Base-by-base conservation (phyloP, 495 filamentous ascomycete species). In the Tuber brumale region DNA sequence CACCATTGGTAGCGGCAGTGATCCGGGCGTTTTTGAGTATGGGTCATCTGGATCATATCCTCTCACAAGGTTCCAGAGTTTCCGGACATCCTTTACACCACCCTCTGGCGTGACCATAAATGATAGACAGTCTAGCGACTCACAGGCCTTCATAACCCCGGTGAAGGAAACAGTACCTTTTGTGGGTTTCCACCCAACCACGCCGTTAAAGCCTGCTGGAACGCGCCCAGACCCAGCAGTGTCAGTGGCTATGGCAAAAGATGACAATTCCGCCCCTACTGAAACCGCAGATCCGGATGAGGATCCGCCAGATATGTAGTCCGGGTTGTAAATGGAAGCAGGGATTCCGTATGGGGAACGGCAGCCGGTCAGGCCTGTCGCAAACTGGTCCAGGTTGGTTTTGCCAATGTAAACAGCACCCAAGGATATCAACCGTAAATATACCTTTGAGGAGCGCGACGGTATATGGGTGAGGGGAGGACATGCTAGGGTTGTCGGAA, bases 121-220 rank as follows among this genome's bases (percentile, higher is more conserved):
- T 4, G 89, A 86, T 48, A 91, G 86, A 74, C 88, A 90, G 82
- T 92, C 90, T 21, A 90, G 85, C 3, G 86, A 88, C n/a, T 86
- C 83, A 77, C 88, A 91, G 41, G 90, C 90, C 21, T 90, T 90
- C 21, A 86, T 85, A 4, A 91, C 86, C 7, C 90, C 90, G 6
- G 83, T 79, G 35, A 87, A 86, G 4, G 88, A 89, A 61, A 92
- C 83, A 4, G 89, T 88, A 18, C 90, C 90, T 73, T 89, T 88
- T 3, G 90, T 92, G 3, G 90, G 90, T 77, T 92, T 92, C 83
- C 89, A 89, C 23, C 90, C 90, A n/a, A 90, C 86, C 45, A 92
- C 84, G 42, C 88, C 89, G 81, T 91, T 91, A 83, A 90, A 89
- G 0, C 85, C 86, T 1, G 90, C 87, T 2, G 90, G 90, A 0